Base-by-base conservation (phyloP, 257 asterid genomes). In the Capsicum baccatum region DNA sequence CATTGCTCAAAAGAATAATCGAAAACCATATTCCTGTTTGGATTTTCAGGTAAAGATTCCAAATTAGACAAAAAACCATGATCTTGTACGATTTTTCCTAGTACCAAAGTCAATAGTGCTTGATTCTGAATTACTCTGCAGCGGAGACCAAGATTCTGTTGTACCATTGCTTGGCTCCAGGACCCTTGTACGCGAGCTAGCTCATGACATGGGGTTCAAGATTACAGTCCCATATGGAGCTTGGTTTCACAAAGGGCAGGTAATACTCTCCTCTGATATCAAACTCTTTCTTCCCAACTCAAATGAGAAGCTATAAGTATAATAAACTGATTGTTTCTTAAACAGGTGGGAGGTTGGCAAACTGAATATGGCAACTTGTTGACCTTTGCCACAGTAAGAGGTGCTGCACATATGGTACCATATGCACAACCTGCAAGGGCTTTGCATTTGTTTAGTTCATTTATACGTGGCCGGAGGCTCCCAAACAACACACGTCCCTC, bases 91-190 rank as follows among this genome's bases (percentile, higher is more conserved):
- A 15, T 33, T 74, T 52, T 58, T 63, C 55, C 17, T 67, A 33
- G 62, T 69, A 68, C 84, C 52, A 14, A 62, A 58, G 9, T 79
- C 35, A 79, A 33, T 64, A 54, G 33, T 79, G 15, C 42, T 50
- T 67, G 79, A n/a, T 57, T 60, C 4, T 15, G 12, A 82, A 54
- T 58, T 12, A 5, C 19, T 8, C 52, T 39, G 14, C 95, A 97
- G 99, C 57, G 99, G 99, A 15, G 98, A 97, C 90, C 99, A 97
- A 92, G 99, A 97, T 89, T 94, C 99, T 15, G 99, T 97, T 2
- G 98, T 95, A 5, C 98, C 99, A 42, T 88, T 97, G 85, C 92
- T 97, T 79, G 98, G 99, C 3, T 92, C 99, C 0, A 91, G 99
- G 44, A 93, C 98, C 15, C 96, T 97, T 70, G 96, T 94, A 17